Evolutionary conservation across 306 rosid genomes (phyloP).

Genomic region (Quercus ilex): DNA sequence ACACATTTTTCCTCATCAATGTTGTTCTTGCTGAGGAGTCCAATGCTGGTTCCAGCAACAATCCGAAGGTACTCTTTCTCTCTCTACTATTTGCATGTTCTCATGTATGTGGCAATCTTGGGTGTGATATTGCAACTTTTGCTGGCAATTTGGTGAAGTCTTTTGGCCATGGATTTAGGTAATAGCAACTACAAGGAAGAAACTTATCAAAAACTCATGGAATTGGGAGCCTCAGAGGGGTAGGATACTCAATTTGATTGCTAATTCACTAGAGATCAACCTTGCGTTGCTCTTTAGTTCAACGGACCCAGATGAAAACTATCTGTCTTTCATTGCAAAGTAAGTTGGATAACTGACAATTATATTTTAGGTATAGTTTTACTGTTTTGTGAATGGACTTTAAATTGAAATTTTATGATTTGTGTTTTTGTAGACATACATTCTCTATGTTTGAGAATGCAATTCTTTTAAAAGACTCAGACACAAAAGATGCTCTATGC

Average conservation of each 20-base stretch:
- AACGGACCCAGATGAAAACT: slow-evolving; percentile 64
- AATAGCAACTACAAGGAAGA: slow-evolving; percentile 62
- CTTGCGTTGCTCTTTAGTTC: slow-evolving; percentile 80
- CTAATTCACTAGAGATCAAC: slow-evolving; percentile 86
- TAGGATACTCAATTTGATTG: slow-evolving; percentile 77
- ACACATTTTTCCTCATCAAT: slow-evolving; percentile 63
- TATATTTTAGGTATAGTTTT: not conserved
- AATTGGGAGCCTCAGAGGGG: slow-evolving; percentile 87
- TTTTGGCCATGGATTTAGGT: slow-evolving; percentile 40
- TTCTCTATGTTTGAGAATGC: slow-evolving; percentile 81
- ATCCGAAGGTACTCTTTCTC: slow-evolving; percentile 41
- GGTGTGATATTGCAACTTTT: not conserved
- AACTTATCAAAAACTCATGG: slow-evolving; percentile 56
- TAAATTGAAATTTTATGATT: slow-evolving; percentile 17
- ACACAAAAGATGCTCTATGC: slow-evolving; percentile 72
- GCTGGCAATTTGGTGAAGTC: not conserved
- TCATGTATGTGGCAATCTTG: slow-evolving; percentile 4
- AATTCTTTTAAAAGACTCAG: slow-evolving; percentile 58
- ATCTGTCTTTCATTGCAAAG: slow-evolving; percentile 74
- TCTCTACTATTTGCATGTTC: not conserved
- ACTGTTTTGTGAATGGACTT: slow-evolving; percentile 4
- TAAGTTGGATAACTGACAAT: slow-evolving; percentile 28
- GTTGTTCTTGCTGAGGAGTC: slow-evolving; percentile 59
- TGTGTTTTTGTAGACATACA: slow-evolving; percentile 45
- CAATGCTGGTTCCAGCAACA: slow-evolving; percentile 27